Evolutionary conservation across 2,329 filamentous ascomycete species (phyloP), one percentile per base, ranked within the genome.

Genomic region (Ascochyta clinopodiicola): DNA sequence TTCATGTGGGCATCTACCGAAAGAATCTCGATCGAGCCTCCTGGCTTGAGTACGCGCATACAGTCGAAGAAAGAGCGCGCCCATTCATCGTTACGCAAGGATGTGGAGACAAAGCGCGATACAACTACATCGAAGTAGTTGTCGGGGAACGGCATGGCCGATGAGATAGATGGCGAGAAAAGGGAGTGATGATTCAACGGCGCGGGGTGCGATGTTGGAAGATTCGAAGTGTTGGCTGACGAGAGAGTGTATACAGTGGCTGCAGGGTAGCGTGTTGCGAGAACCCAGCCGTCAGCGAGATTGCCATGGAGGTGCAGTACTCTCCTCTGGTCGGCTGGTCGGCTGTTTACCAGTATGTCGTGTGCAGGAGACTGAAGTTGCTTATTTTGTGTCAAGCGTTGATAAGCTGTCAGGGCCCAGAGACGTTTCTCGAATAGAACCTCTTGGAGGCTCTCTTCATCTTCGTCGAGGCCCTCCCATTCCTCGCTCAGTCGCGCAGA

Each of bases 341-440:
- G 64, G 44, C 64, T 65, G 19, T 44, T 55, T 40, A 50, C 61
- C 9, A 69, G 59, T 31, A 67, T 4, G 15, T 69, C 67, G 38
- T 69, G 67, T 21, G 64, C 61, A 12, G 67, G 67, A 12, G 64
- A 67, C 34, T 68, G 67, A 2, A 69, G 45, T 4, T 66, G 64
- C 42, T 69, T 69, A 38, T 68, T 64, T 37, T 69, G 65, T 8
- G 67, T 69, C 25, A 69, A 48, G 32, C 67, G 65, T 37, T 66
- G 66, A 36, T 68, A 69, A 1, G 66, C 67, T 10, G 63, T 65
- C 29, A 69, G 29, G 21, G 66, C 65, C 67, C 67, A 69, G 3
- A 69, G 60, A n/a, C 67, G 58, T 42, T 69, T 67, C 44, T 69
- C 67, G 25, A 69, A 69, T 34, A 66, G 31, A 40, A 69, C 60